phyloP scores from a whole-genome alignment of 352 stramenopile genomes.

The Ophiocytium majus region DNA sequence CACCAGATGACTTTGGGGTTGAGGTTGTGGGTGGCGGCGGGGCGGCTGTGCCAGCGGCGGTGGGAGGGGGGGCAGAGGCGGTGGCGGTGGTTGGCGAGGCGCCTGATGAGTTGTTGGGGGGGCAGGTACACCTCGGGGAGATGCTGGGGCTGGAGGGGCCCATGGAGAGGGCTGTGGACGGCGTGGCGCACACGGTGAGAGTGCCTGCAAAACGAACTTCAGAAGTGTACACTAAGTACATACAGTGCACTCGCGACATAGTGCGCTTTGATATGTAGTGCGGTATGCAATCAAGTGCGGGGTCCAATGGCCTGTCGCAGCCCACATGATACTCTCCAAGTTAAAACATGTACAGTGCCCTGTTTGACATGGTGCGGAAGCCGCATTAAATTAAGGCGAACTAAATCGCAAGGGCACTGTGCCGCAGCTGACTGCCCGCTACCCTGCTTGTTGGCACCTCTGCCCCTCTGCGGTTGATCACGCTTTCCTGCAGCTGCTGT shows the following conservation, averaged over 20 bases:
- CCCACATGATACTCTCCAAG: too few relatives aligned
- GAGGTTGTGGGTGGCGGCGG: neutral
- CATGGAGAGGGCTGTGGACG: neutral
- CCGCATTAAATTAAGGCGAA: neutral
- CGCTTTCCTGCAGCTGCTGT: neutral
- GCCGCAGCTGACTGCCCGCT: neutral
- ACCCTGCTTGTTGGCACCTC: neutral
- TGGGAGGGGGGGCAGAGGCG: neutral
- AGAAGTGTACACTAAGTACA: neutral
- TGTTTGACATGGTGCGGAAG: too few relatives aligned
- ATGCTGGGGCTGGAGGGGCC: conserved; percentile 6
- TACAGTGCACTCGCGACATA: neutral
- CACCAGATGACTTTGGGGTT: too few relatives aligned
- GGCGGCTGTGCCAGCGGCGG: neutral
- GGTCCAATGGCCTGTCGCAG: too few relatives aligned
- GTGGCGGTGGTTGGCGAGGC: neutral
- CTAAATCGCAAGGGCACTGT: neutral
- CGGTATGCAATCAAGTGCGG: neutral
- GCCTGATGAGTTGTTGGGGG: neutral
- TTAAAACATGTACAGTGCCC: too few relatives aligned
- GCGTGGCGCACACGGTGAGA: neutral
- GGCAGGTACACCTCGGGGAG: neutral
- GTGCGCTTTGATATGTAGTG: neutral
- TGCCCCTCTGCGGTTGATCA: neutral
- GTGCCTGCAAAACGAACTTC: neutral